Evolutionary conservation across 2,329 filamentous ascomycete genomes (phyloP).

Genomic region (Aspergillus glaucus): DNA sequence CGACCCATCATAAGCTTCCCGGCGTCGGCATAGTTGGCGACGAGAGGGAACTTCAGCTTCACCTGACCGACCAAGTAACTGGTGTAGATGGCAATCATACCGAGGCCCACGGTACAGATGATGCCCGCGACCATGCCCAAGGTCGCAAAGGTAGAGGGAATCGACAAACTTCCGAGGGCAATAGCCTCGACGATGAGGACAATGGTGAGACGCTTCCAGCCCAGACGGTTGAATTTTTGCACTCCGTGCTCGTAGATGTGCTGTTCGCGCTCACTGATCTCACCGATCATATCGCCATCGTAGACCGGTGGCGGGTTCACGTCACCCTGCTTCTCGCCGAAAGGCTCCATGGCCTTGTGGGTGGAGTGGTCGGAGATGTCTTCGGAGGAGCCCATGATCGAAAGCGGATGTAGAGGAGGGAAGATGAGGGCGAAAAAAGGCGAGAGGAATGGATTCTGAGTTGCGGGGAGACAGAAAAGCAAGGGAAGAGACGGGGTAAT

Average conservation of each 20-base stretch:
- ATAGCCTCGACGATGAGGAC: constrained; percentile 48
- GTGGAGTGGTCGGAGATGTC: too few species aligned
- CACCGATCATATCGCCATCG: constrained; percentile 7
- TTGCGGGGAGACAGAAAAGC: too few species aligned
- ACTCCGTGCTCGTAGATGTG: constrained; percentile 13
- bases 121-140: constrained; percentile 44
- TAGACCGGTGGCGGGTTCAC: constrained; percentile 1
- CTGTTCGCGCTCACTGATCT: constrained; percentile 7
- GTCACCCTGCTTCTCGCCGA: too few species aligned
- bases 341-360: too few species aligned
- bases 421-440: too few species aligned
- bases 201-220: constrained; percentile 48
- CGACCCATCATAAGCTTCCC: constrained; percentile 38
- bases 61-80: constrained; percentile 37
- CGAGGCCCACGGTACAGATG: constrained; percentile 36
- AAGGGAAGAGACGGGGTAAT: too few species aligned
- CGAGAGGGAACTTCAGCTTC: constrained; percentile 31
- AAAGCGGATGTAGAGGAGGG: too few species aligned
- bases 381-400: too few species aligned
- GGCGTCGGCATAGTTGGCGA: constrained; percentile 41
- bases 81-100: constrained; percentile 38
- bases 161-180: constrained; percentile 42
- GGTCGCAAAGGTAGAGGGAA: constrained; percentile 41
- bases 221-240: constrained; percentile 25
- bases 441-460: too few species aligned